These are phyloP conservation scores for Phyllosticta citriasiana DNA, from an alignment of 2,329 filamentous ascomycete species.

Conservation along the genomic window DNA sequence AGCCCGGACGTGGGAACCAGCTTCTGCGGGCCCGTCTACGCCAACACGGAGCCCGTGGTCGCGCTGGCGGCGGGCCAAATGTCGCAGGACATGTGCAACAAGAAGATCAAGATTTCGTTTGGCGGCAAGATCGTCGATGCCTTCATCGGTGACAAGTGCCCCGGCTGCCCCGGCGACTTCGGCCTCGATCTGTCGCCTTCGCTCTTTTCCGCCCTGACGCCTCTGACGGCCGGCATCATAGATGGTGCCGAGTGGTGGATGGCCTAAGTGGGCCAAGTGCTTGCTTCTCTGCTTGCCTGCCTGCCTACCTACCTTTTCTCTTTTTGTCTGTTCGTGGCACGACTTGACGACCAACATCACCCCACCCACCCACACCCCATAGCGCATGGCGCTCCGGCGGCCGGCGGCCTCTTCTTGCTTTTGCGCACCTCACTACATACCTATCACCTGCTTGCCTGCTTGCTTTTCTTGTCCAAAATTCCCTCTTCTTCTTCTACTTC, in stretches of 20 bases:
- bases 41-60: conserved; percentile 18
- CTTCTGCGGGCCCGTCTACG: conserved; percentile 21
- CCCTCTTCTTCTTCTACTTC: no score
- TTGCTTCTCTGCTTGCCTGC: no score
- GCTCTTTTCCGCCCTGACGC: conserved; percentile 22
- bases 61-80: conserved; percentile 21
- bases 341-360: no score
- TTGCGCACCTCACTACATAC: no score
- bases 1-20: conserved; percentile 19
- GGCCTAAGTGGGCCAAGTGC: not conserved
- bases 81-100: conserved; percentile 26
- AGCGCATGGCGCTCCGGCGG: no score
- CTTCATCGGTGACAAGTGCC: conserved; percentile 26
- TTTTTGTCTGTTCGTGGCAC: no score
- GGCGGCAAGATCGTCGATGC: conserved; percentile 20
- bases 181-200: conserved; percentile 23
- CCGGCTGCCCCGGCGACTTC: conserved; percentile 19
- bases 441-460: no score
- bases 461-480: no score
- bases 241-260: conserved; percentile 5
- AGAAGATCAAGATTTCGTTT: conserved; percentile 23
- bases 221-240: conserved; percentile 4
- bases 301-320: no score
- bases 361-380: no score
- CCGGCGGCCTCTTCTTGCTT: no score